These are phyloP conservation scores for Alternaria sp. DNA, from an alignment of 2,329 filamentous ascomycete species.

Conservation along the genomic window DNA sequence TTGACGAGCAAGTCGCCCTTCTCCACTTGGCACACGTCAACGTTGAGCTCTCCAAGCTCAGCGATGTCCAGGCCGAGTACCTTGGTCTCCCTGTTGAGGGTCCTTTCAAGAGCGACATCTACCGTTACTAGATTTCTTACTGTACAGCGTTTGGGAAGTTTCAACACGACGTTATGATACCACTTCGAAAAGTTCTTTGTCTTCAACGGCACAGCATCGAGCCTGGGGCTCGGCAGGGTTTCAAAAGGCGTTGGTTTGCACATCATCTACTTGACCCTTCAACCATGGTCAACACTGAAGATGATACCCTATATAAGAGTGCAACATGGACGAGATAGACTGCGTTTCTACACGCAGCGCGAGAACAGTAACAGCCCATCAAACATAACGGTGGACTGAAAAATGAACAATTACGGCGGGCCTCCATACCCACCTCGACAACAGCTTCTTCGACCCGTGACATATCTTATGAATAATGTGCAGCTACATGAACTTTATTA, in stretches of 20 bases:
- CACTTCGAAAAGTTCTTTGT: conserved; percentile 62
- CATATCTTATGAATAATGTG: not conserved
- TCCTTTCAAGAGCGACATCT: conserved; percentile 96
- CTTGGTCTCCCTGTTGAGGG: conserved; percentile 85
- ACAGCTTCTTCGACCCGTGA: not conserved
- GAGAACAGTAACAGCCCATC: conserved; percentile 34
- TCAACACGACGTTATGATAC: conserved; percentile 69
- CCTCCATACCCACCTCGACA: conserved; percentile 21
- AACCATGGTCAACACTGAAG: conserved; percentile 47
- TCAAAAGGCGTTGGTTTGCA: conserved; percentile 51
- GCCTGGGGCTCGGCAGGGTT: conserved; percentile 42
- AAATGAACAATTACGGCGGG: conserved; percentile 31
- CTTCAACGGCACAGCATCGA: conserved; percentile 68
- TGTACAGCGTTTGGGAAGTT: conserved; percentile 45
- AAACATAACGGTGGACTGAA: conserved; percentile 24
- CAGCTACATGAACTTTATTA: conserved; percentile 3
- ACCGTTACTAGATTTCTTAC: conserved; percentile 58
- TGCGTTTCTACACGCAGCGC: conserved; percentile 31
- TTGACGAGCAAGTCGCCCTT: conserved; percentile 97
- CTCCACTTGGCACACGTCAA: conserved; percentile 94
- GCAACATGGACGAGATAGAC: conserved; percentile 25
- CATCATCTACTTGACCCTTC: conserved; percentile 51
- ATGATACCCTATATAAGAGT: conserved; percentile 46
- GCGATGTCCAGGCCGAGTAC: conserved; percentile 89
- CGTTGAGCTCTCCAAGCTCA: conserved; percentile 89